These are phyloP conservation scores for Leishmania tarentolae DNA, from an alignment of 208 protist genomes.

Conservation along the genomic window DNA sequence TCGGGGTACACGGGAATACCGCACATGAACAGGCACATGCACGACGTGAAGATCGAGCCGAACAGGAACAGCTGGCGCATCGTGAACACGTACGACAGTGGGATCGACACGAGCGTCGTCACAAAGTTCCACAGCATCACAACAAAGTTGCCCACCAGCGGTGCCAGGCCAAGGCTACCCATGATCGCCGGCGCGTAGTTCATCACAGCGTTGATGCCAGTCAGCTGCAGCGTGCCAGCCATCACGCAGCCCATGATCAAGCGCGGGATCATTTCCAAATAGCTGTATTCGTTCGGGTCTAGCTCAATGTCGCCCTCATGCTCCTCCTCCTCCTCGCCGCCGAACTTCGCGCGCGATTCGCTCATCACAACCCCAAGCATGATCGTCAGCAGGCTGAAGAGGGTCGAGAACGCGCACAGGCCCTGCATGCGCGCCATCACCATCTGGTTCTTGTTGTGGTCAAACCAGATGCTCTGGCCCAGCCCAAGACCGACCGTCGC, in stretches of 20 bases:
- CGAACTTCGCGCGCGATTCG: slow-evolving; percentile 30
- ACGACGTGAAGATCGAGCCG: slow-evolving; percentile 57
- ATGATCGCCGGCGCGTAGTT: slow-evolving; percentile 88
- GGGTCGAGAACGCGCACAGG: slow-evolving; percentile 64
- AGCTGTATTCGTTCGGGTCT: slow-evolving; percentile 58
- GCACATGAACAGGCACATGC: slow-evolving; percentile 78
- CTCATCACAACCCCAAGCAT: slow-evolving; percentile 21
- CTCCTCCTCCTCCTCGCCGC: slow-evolving; percentile 17
- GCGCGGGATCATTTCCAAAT: slow-evolving; percentile 41
- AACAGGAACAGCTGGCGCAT: slow-evolving; percentile 79
- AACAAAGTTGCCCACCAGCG: slow-evolving; percentile 78
- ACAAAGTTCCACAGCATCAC: slow-evolving; percentile 91
- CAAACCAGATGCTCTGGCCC: slow-evolving; percentile 46
- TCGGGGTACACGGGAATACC: slow-evolving; percentile 82
- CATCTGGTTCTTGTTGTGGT: slow-evolving; percentile 33
- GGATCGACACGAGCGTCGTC: slow-evolving; percentile 74
- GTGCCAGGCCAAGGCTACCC: slow-evolving; percentile 55
- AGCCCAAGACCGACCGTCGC: slow-evolving; percentile 62
- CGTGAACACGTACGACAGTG: slow-evolving; percentile 63
- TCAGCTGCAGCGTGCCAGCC: slow-evolving; percentile 76
- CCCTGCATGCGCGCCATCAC: slow-evolving; percentile 69
- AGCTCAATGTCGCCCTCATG: slow-evolving; percentile 6
- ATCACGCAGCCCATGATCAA: slow-evolving; percentile 58
- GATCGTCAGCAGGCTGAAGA: slow-evolving; percentile 57
- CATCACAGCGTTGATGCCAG: slow-evolving; percentile 88